Conservation (phyloP, 1,284 basidiomycete genomes). For the Cystobasidium sp. region DNA sequence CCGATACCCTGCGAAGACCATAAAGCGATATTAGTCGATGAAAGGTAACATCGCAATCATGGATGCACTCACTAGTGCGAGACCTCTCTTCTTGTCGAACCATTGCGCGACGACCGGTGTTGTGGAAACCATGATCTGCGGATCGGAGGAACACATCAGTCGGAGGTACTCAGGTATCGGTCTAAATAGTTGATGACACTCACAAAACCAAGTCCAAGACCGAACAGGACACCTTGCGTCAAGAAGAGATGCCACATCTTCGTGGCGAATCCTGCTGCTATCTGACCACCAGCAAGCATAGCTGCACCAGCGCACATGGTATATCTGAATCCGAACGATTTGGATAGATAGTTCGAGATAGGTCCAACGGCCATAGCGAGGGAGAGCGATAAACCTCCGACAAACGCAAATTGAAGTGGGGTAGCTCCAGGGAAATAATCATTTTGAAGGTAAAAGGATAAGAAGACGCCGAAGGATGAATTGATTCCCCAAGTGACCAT, state of each 20-base stretch:
- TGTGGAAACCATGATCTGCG: conserved; percentile 49
- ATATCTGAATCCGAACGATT: conserved; percentile 54
- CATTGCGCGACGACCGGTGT: conserved; percentile 57
- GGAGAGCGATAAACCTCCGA: conserved; percentile 58
- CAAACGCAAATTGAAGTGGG: conserved; percentile 59
- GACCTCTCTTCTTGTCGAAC: conserved; percentile 56
- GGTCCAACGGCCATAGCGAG: conserved; percentile 57
- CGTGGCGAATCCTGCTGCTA: conserved; percentile 47
- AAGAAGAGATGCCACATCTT: conserved; percentile 51
- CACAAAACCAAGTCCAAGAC: conserved; percentile 49
- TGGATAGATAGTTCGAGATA: conserved; percentile 56
- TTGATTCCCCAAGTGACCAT: conserved; percentile 56
- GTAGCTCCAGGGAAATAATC: conserved; percentile 58
- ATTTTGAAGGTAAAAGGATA: conserved; percentile 58
- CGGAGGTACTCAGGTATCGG: neutral
- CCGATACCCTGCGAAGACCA: conserved; percentile 50
- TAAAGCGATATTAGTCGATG: neutral
- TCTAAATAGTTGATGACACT: neutral
- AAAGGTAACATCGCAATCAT: too few species aligned
- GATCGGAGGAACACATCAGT: neutral
- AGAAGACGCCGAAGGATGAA: conserved; percentile 60
- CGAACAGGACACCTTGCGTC: conserved; percentile 51
- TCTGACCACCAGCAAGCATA: conserved; percentile 48
- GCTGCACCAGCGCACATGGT: conserved; percentile 56
- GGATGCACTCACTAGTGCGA: conserved; percentile 50